Evolutionary conservation across 805 yeast genomes (phyloP).

Genomic region (Blastobotrys muscicola): DNA sequence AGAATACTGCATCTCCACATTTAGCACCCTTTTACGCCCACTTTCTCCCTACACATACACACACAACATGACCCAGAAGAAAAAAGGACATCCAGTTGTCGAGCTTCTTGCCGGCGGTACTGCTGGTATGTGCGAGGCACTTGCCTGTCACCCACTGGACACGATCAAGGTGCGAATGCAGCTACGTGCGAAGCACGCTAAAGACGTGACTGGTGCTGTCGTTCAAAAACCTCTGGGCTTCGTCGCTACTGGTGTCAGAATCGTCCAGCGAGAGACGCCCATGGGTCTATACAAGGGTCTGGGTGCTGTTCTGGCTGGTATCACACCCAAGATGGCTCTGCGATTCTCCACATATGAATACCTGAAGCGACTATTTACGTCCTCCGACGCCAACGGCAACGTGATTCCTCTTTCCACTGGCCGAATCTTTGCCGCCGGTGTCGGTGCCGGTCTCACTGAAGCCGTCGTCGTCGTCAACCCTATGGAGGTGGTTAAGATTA

Average conservation of each 20-base stretch:
- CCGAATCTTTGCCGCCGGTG: slow-evolving; percentile 82
- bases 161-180: slow-evolving; percentile 98
- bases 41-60: not conserved
- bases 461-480: slow-evolving; percentile 93
- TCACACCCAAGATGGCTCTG: slow-evolving; percentile 97
- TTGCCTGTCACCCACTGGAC: slow-evolving; percentile 96
- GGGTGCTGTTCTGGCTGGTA: slow-evolving; percentile 95
- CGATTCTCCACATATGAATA: slow-evolving; percentile 91
- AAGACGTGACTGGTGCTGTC: slow-evolving; percentile 1
- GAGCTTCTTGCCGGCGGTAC: slow-evolving; percentile 80
- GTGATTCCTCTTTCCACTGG: slow-evolving; percentile 49
- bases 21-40: too few relatives aligned
- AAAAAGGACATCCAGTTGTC: slow-evolving; percentile 20
- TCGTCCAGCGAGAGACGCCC: slow-evolving; percentile 71
- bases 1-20: too few relatives aligned
- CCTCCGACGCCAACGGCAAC: slow-evolving; percentile 42
- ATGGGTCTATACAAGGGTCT: slow-evolving; percentile 88
- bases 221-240: slow-evolving; percentile 61
- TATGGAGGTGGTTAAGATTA: slow-evolving; percentile 92
- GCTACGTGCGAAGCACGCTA: slow-evolving; percentile 29
- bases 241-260: slow-evolving; percentile 66
- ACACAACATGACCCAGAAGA: slow-evolving; percentile 12
- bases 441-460: slow-evolving; percentile 95
- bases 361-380: slow-evolving; percentile 60
- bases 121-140: slow-evolving; percentile 96